These are phyloP conservation scores for Penicillium silybi DNA, from an alignment of 495 filamentous ascomycete genomes.

Conservation along the genomic window DNA sequence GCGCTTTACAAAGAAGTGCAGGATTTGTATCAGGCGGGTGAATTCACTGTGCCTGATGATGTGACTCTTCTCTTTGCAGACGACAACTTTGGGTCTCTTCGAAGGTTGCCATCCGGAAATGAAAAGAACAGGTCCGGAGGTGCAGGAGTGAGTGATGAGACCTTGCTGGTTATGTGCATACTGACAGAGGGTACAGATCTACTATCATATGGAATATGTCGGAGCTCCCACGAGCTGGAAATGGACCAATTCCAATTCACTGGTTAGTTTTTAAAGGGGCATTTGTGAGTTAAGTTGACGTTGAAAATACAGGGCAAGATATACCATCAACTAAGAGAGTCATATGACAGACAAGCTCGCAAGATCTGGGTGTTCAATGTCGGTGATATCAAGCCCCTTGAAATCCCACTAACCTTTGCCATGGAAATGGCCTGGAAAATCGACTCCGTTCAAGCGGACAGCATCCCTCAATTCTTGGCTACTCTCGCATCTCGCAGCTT, in stretches of 20 bases:
- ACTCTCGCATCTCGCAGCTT: slow-evolving; percentile 61
- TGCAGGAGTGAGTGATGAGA: slow-evolving; percentile 46
- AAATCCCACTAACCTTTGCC: slow-evolving; percentile 14
- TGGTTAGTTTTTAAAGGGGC: slow-evolving; percentile 7
- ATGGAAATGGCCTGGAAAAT: slow-evolving; percentile 22
- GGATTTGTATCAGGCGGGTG: slow-evolving; percentile 59
- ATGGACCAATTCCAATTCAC: slow-evolving; percentile 28
- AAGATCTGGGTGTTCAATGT: slow-evolving; percentile 76
- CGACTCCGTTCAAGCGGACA: slow-evolving; percentile 26
- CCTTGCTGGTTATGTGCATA: background rate
- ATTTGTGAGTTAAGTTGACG: background rate
- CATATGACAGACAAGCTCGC: slow-evolving; percentile 57
- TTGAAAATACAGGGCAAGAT: slow-evolving; percentile 17
- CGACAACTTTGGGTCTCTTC: slow-evolving; percentile 71
- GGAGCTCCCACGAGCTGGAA: slow-evolving; percentile 27
- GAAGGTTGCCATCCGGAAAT: slow-evolving; percentile 57
- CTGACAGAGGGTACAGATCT: slow-evolving; percentile 32
- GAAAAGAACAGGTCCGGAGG: slow-evolving; percentile 60
- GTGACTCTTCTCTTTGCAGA: slow-evolving; percentile 72
- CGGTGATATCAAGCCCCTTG: slow-evolving; percentile 52
- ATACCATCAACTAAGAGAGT: slow-evolving; percentile 28
- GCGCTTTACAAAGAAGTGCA: slow-evolving; percentile 71
- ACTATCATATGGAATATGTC: slow-evolving; percentile 69
- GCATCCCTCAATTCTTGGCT: slow-evolving; percentile 52
- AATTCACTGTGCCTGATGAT: slow-evolving; percentile 62